Evolutionary conservation across 345 rosid species (phyloP).

Genomic region (Salix viminalis): DNA sequence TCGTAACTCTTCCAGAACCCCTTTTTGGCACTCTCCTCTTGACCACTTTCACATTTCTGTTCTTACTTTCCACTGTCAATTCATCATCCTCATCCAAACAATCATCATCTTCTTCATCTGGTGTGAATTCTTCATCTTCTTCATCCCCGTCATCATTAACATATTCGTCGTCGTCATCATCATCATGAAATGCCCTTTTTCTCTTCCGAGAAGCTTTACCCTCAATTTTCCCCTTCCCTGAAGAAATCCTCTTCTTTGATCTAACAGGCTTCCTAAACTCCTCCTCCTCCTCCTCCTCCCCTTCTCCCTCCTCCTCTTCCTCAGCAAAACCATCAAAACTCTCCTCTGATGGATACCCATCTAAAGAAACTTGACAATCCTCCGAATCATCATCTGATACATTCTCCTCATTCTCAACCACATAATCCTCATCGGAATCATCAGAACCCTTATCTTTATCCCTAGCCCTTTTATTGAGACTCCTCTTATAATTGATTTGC

Average conservation of each 20-base stretch:
- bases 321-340: constrained; percentile 31
- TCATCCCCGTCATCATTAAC: constrained; percentile 40
- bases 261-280: constrained; percentile 39
- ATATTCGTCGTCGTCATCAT: constrained; percentile 35
- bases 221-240: constrained; percentile 10
- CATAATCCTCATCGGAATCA: constrained; percentile 98
- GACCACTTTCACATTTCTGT: constrained; percentile 23
- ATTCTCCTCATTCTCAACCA: constrained; percentile 63
- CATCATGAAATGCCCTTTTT: constrained; percentile 12
- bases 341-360: constrained; percentile 55
- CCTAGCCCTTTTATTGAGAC: constrained; percentile 43
- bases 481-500: constrained; percentile 46
- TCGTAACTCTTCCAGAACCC: constrained; percentile 34
- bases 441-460: constrained; percentile 64
- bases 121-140: constrained; percentile 21
- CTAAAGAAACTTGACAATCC: constrained; percentile 48
- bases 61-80: constrained; percentile 31
- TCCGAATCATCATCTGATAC: constrained; percentile 59
- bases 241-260: constrained; percentile 34
- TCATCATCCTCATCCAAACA: constrained; percentile 55
- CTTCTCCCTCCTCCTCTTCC: constrained; percentile 43
- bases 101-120: constrained; percentile 52
- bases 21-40: constrained; percentile 31
- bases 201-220: constrained; percentile 26
- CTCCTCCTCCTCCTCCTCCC: constrained; percentile 29